Evolutionary conservation across 352 stramenopile species (phyloP).

Genomic region (Globisporangium camurandrum): DNA sequence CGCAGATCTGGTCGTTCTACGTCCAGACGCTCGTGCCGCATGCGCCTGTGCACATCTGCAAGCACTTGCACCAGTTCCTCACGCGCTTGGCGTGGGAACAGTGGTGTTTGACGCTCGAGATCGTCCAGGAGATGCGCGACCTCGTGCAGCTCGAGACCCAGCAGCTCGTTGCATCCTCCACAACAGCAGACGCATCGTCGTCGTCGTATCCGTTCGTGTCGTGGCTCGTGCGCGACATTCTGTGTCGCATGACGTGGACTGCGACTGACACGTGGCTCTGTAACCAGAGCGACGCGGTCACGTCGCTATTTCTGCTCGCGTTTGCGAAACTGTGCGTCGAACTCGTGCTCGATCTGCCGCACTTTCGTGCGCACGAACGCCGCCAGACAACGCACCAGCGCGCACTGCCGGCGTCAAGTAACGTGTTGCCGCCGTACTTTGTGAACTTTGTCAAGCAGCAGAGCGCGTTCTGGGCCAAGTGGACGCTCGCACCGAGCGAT

Average conservation of each 20-base stretch:
- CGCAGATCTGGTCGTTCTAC: constrained; percentile 79
- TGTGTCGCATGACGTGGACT: constrained; percentile 78
- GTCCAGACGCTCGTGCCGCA: constrained; percentile 63
- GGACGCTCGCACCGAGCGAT: constrained; percentile 55
- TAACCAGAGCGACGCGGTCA: constrained; percentile 41
- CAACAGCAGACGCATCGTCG: constrained; percentile 19
- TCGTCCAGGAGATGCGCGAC: constrained; percentile 80
- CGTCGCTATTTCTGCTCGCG: constrained; percentile 62
- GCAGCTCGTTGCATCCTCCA: constrained; percentile 30
- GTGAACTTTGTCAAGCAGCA: constrained; percentile 86
- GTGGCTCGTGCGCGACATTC: constrained; percentile 74
- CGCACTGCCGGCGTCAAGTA: constrained; percentile 35
- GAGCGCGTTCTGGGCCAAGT: constrained; percentile 56
- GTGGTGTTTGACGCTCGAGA: constrained; percentile 76
- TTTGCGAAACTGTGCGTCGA: constrained; percentile 74
- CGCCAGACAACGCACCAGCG: constrained; percentile 20
- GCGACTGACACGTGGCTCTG: constrained; percentile 61
- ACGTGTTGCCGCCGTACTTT: constrained; percentile 76
- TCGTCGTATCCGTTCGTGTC: constrained; percentile 79
- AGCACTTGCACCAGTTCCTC: constrained; percentile 75
- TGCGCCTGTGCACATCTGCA: constrained; percentile 69
- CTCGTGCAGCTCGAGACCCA: constrained; percentile 58
- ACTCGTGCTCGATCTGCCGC: constrained; percentile 64
- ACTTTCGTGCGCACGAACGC: constrained; percentile 42
- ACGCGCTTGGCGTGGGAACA: constrained; percentile 77